Evolutionary conservation across 495 filamentous ascomycete genomes (phyloP), one percentile per base, ranked within the genome.

Genomic region (Chaetomium fimeti): DNA sequence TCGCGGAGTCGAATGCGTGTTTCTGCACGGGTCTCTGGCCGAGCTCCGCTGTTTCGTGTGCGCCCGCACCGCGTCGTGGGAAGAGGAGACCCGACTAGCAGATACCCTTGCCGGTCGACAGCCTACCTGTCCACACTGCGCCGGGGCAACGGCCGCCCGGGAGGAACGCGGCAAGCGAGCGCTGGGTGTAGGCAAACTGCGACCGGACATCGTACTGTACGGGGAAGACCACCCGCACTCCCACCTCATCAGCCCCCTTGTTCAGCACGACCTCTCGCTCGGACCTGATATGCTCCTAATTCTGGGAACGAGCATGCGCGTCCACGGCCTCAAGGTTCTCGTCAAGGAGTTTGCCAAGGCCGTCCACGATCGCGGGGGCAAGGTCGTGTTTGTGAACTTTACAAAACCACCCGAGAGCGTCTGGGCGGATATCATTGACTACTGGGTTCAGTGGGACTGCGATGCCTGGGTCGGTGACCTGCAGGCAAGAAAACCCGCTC

Each of bases 191-290:
- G 88, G 88, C 57, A 81, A 82, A 53, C 74, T 85, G 6, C 75
- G 87, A n/a, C 88, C 88, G 0, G 86, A 89, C 64, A 85, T 90
- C 57, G 88, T 89, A 0, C 73, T 90, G 0, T 90, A 90, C 66
- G 86, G 86, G 6, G 88, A 90, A 64, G 88, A 88, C 45, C 87
- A 89, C 61, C 88, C 88, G 0, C 77, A 82, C n/a, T 84, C 84
- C 0, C 83, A 89, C 68, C 74, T 84, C 20, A 83, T 90, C 60
- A 84, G 81, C 13, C 79, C 79, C 5, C 79, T 90, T 12, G 80
- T 86, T 5, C 82, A 85, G n/a, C 81, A 87, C 43, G 88, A 90
- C 66, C 77, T 88, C 6, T 79, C 79, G 18, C 74, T 84, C 0
- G 77, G 78, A 0, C 88, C 87, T 0, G 88, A 90, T 68, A 76